Evolutionary conservation across 2,329 filamentous ascomycete genomes (phyloP), one percentile per base, ranked within the genome.

Genomic region (Amylocarpus encephaloides): DNA sequence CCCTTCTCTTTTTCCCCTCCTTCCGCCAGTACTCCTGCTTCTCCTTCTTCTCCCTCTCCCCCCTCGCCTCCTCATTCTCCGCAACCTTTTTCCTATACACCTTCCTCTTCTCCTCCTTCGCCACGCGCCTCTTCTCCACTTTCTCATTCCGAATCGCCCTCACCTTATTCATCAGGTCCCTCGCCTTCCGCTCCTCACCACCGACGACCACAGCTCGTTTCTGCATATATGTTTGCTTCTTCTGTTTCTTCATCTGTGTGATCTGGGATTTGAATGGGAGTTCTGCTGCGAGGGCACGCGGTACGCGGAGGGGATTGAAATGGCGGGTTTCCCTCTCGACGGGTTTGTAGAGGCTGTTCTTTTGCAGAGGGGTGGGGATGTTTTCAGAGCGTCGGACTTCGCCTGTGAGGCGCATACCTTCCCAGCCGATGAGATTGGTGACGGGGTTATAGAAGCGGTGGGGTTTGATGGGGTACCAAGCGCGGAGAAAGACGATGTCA

Each of bases 391-490:
- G 83, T 38, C 93, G 88, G 58, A 98, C 86, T 71, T 95, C 82
- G 51, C 93, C 93, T 0, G 93, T 97, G 35, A 96, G 76, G 19
- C 93, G 86, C 93, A 98, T 98, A 48, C 85, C 83, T 64, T 86
- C 80, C 93, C 93, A 97, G 9, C 73, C 88, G 52, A 97, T 78
- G 35, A 97, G 79, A 70, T 98, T 95, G 52, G 89, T 93, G 48
- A 94, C 91, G 1, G 90, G 88, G 70, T 97, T 96, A 76, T 96
- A 96, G 79, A 95, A 98, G 51, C 91, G 85, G 69, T 90, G 90
- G 1, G 93, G 93, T 64, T 90, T 90, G 69, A 98, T 84, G 9
- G 93, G 89, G 70, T 94, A 97, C 94, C 94, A 98, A 1, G 93
- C 92, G 43, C 93, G 82, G 35, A 98, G 72, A 75, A 98, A 97